phyloP scores from a whole-genome alignment of 768 basidiomycete genomes.

The Hydnomerulius pinastri region DNA sequence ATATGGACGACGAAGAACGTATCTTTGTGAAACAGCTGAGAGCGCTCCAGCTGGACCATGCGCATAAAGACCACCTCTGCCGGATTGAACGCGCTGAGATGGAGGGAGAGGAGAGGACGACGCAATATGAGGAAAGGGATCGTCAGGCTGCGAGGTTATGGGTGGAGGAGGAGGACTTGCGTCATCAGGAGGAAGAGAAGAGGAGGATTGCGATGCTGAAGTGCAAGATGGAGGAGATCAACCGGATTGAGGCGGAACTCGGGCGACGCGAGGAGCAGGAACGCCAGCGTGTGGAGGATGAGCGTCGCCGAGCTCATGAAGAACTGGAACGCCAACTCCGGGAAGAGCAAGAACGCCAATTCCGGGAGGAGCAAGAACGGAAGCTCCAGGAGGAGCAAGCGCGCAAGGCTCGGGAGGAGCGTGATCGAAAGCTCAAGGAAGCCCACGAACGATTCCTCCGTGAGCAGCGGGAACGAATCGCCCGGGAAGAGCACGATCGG shows the following conservation, averaged over 20 bases:
- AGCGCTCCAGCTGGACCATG: constrained; percentile 16
- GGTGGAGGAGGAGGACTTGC: constrained; percentile 15
- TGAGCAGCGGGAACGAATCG: constrained; percentile 19
- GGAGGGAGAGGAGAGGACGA: constrained; percentile 9
- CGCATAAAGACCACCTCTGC: constrained; percentile 13
- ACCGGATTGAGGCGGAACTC: background rate
- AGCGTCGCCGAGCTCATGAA: constrained; percentile 21
- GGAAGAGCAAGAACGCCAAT: constrained; percentile 4
- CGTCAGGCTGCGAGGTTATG: constrained; percentile 16
- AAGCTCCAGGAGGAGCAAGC: constrained; percentile 4
- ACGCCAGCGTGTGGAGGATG: too few species aligned
- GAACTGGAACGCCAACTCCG: constrained; percentile 19
- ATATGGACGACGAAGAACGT: constrained; percentile 20
- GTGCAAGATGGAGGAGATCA: constrained; percentile 9
- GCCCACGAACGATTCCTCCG: constrained; percentile 3
- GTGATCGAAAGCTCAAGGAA: constrained; percentile 11
- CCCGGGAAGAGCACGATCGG: constrained; percentile 20
- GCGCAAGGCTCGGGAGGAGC: constrained; percentile 17
- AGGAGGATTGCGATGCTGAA: constrained; percentile 24
- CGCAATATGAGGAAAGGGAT: constrained; percentile 23
- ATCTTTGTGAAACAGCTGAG: constrained; percentile 28
- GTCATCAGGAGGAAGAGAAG: constrained; percentile 12
- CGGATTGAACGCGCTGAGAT: constrained; percentile 27
- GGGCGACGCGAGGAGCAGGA: constrained; percentile 16
- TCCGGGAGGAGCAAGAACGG: constrained; percentile 13